Evolutionary conservation across 2,329 filamentous ascomycete species (phyloP), one percentile per base, ranked within the genome.

Genomic region (Lasiodiplodia theobromae): DNA sequence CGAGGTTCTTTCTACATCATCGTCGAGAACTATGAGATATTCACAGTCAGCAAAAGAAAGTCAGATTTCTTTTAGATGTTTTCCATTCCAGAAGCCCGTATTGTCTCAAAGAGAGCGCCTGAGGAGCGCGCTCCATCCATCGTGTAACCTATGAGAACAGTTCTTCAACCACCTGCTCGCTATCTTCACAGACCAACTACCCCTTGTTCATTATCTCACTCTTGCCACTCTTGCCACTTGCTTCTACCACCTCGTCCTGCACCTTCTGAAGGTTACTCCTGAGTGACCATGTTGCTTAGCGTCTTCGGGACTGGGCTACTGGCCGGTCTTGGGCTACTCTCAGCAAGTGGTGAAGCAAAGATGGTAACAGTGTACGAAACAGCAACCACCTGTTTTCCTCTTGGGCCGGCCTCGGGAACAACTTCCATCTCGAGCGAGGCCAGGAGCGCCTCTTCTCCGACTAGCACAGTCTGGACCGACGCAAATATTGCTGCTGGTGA

Each of bases 341-440:
- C 47, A 23, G 11, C 47, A n/a, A 5, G 28, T 52, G 14, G 44
- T 25, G n/a, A 64, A 52, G 47, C 60, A 28, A 38, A 11, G 31
- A 64, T 52, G 38, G 18, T 52, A 51, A 52, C 47, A 23, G 44
- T 64, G 25, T 64, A 52, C 38, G 60, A 64, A 51, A 66, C 52
- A 31, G 37, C 51, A 11, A 56, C 49, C 49, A 57, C 34, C 8
- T 49, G 51, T 18, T 53, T 25, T 10, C 28, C 31, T 25, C 18
- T 12, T 25, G 53, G n/a, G 18, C 28, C 23, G 31, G 8, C 11
- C 10, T 52, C 16, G 16, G 52, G 37, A 49, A 38, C 62, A 23
- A 31, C 18, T 2, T 66, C 62, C 4, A 52, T 38, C 18, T 38
- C 47, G 6, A 53, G 5, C 4, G 31, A 28, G 53, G 47, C 31